Evolutionary conservation across 495 filamentous ascomycete genomes (phyloP), one percentile per base, ranked within the genome.

Genomic region (Aspergillus heteromorphus): DNA sequence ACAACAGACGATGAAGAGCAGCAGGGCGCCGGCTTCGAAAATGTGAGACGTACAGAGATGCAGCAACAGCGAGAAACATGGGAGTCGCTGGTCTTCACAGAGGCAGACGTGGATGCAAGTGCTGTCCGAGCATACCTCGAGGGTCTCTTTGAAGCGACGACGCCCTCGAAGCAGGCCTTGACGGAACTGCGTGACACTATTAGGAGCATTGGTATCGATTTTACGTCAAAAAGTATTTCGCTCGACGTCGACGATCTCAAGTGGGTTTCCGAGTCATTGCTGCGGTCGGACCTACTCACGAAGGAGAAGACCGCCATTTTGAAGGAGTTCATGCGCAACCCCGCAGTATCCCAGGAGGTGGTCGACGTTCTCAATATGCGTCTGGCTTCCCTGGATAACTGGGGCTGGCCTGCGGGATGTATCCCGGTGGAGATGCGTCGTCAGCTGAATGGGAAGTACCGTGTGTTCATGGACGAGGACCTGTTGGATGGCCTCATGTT

Each of bases 321-420:
- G 36, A 80, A 78, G 54, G 83, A 87, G 49, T 85, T 87, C 54
- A 70, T 77, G 48, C 72, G 69, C 23, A 84, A 83, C 53, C 61
- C 73, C 0, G 68, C 78, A 19, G 80, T 87, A 13, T 62, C 81
- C 0, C 66, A 70, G 34, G 85, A 88, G 55, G 75, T 88, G 4
- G 76, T 76, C 1, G 83, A 88, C 61, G 84, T 88, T 14, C 65
- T 88, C 40, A 88, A 87, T 57, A 84, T 88, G 82, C 73, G 84
- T 11, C 75, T 86, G 41, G 72, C 80, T 0, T 68, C 79, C 4
- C 61, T 87, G 11, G 69, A 78, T 0, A 76, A 68, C 18, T 88
- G 85, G 85, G 65, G 66, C n/a, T 88, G 83, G 84, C 75, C 74
- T 7, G 50, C 63, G 0, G 69, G 74, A 18, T 76, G 72, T 4